Evolutionary conservation across 116 monocot species (phyloP).

Genomic region (Posidonia oceanica): DNA sequence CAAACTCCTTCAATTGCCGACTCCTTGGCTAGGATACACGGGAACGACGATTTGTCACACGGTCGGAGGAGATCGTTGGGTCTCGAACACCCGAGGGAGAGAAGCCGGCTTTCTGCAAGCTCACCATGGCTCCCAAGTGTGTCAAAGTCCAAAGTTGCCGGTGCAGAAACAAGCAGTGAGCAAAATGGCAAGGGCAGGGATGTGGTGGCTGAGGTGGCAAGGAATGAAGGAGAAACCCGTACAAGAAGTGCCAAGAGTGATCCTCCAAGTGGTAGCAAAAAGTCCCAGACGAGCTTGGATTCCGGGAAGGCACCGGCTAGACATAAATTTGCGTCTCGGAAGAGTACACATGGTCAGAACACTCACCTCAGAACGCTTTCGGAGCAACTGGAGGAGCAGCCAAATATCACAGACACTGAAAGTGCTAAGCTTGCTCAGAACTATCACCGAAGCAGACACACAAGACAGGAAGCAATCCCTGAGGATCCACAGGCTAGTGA

Average conservation of each 20-base stretch:
- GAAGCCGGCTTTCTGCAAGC: slow-evolving; percentile 22
- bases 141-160: slow-evolving; percentile 22
- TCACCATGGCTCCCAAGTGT: slow-evolving; percentile 19
- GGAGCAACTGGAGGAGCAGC: too few relatives aligned
- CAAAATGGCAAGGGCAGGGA: slow-evolving; percentile 2
- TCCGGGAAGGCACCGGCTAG: background rate
- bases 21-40: slow-evolving; percentile 12
- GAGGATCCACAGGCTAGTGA: slow-evolving; percentile 21
- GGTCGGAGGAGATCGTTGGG: slow-evolving; percentile 45
- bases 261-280: slow-evolving; percentile 2
- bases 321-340: slow-evolving; percentile 5
- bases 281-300: background rate
- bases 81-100: slow-evolving; percentile 28
- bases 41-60: slow-evolving; percentile 19
- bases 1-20: slow-evolving; percentile 33
- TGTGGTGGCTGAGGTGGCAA: slow-evolving; percentile 4
- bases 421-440: slow-evolving; percentile 15
- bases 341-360: background rate
- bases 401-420: slow-evolving; percentile 24
- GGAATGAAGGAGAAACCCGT: slow-evolving; percentile 17
- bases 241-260: slow-evolving; percentile 10
- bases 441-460: background rate
- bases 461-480: slow-evolving; percentile 6
- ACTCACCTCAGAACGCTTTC: slow-evolving; percentile 10
- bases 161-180: slow-evolving; percentile 1